These are phyloP conservation scores for Lachancea quebecensis DNA, from an alignment of 805 yeast genomes.

Conservation along the genomic window DNA sequence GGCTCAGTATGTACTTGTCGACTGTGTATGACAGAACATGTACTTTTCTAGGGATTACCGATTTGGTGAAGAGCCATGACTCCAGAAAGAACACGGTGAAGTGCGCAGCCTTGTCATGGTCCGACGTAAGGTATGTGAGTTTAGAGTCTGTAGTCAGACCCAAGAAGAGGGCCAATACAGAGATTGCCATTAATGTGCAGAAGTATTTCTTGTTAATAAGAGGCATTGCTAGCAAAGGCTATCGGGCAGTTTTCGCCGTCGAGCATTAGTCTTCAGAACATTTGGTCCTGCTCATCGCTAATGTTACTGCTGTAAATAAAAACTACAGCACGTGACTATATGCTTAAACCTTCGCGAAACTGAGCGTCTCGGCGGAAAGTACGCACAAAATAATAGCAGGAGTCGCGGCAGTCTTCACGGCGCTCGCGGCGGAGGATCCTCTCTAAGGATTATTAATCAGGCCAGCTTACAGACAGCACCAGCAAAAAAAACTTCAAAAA, in stretches of 20 bases:
- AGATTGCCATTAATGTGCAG: conserved; percentile 10
- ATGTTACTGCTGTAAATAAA: too few species aligned
- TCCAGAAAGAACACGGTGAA: conserved; percentile 40
- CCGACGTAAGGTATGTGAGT: conserved; percentile 35
- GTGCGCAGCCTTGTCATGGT: conserved; percentile 48
- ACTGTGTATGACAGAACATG: neutral
- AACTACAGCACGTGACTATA: too few species aligned
- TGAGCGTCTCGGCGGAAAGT: too few species aligned
- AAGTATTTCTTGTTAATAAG: conserved; percentile 14
- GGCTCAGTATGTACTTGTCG: conserved; percentile 28
- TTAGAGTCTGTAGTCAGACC: conserved; percentile 33
- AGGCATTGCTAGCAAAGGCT: neutral
- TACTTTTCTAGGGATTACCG: conserved; percentile 30
- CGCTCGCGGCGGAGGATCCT: too few species aligned
- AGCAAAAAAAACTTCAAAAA: neutral
- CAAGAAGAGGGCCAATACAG: conserved; percentile 21
- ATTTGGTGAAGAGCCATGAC: conserved; percentile 43
- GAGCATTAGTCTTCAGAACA: too few species aligned
- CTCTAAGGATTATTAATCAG: too few species aligned
- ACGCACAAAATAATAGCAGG: too few species aligned
- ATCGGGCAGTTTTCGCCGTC: too few species aligned
- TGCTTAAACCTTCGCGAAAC: too few species aligned
- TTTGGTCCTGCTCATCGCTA: too few species aligned
- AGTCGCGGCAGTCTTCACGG: too few species aligned
- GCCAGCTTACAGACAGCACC: too few species aligned